Base-by-base conservation (phyloP, 108 stramenopile species). In the Cyclotella atomus region DNA sequence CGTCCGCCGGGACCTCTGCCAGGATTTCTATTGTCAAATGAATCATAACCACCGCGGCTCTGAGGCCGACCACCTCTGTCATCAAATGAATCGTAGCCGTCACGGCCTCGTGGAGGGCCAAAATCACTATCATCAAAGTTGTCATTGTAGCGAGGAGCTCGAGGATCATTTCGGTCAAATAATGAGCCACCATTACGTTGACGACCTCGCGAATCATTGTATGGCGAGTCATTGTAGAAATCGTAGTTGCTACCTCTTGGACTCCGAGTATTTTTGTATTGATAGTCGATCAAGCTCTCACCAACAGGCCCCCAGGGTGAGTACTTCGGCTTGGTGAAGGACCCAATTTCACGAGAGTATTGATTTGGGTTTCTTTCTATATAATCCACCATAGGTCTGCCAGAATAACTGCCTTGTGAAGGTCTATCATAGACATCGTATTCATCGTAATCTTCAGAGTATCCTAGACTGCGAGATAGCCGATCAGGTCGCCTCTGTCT, bases 231-330 rank as follows among this genome's bases (percentile, higher is more conserved):
- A 57, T 8, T 8, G 29, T 30, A 57, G 12, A 30, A 57, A 32
- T 57, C 56, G 20, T 57, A 57, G 56, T 57, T 57, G 56, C 56
- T 57, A 10, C 56, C 29, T 30, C 56, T 57, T n/a, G 52, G 23
- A 32, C 30, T 30, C 10, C 6, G 29, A 1, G 56, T 30, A 30
- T 57, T 30, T 30, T 30, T 57, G 12, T 57, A 57, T 32, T 57
- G 56, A 30, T 57, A 57, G 10, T 57, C 56, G 14, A 57, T 57
- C 29, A 57, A 14, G 30, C 56, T 57, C n/a, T 57, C 56, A 15
- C 56, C 56, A 3, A 57, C 56, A 32, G 28, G 56, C 29, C 56
- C 56, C 56, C 56, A 57, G 10, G 56, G 56, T 3, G 56, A 57
- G 32, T 57, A 57, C 29, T 57, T 57, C 5, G 56, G 56, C 30